These are phyloP conservation scores for Hortiboletus flavorubellus DNA, from an alignment of 768 basidiomycete genomes.

Conservation along the genomic window DNA sequence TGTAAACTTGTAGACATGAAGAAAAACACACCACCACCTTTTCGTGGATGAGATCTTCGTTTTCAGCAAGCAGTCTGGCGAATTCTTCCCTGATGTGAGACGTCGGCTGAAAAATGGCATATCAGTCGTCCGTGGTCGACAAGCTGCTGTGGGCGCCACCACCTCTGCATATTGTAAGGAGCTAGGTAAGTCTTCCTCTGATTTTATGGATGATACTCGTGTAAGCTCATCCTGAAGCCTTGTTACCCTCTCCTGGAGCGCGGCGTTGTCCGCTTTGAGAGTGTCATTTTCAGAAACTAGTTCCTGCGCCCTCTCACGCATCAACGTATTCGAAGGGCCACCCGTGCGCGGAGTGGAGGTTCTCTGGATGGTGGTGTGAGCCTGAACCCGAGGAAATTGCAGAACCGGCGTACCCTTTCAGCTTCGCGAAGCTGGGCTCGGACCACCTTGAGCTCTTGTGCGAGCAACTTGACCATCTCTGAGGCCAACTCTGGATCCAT, in stretches of 20 bases:
- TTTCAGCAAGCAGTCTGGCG: constrained; percentile 14
- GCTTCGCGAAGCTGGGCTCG: constrained; percentile 23
- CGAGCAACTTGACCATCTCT: constrained; percentile 26
- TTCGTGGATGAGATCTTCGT: constrained; percentile 12
- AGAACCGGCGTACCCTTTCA: constrained; percentile 13
- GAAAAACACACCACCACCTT: constrained; percentile 6
- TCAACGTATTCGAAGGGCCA: not conserved
- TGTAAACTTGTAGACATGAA: not conserved
- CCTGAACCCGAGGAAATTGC: not conserved
- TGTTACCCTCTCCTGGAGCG: constrained; percentile 14
- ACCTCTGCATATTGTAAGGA: constrained; percentile 10
- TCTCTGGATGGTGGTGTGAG: constrained; percentile 9
- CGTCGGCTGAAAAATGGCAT: constrained; percentile 3
- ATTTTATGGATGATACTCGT: constrained; percentile 14
- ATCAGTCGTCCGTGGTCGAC: constrained; percentile 1
- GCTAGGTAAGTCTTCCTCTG: constrained; percentile 6
- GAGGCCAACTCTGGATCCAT: constrained; percentile 26
- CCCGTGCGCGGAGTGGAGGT: not conserved
- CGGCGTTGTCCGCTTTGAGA: constrained; percentile 20
- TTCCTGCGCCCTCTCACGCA: constrained; percentile 6
- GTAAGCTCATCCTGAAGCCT: constrained; percentile 11
- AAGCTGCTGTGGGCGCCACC: not conserved
- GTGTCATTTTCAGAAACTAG: constrained; percentile 15
- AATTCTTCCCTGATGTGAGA: constrained; percentile 9
- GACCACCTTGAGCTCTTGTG: constrained; percentile 22